Evolutionary conservation across 768 basidiomycete species (phyloP), one percentile per base, ranked within the genome.

Genomic region (Kockovaella imperatae): DNA sequence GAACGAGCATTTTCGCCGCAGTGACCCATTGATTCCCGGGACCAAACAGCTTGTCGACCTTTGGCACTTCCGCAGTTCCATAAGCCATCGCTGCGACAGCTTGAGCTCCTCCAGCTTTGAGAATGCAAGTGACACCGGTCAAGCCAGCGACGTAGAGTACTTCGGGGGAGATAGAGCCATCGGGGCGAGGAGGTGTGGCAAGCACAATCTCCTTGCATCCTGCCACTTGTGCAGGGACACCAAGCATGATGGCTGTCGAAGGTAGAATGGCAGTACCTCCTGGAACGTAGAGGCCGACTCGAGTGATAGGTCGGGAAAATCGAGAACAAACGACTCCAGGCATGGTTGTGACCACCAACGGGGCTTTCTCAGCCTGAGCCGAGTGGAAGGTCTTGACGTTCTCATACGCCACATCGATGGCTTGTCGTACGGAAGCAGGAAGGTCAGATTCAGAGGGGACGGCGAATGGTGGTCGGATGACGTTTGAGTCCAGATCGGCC

Each of bases 21-120:
- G 93, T 99, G 20, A 99, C 95, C 89, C 91, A 99, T 70, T 97
- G 95, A 69, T 99, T 99, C 21, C 95, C 95, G 5, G 95, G 95
- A 7, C 95, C 95, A 65, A 97, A 93, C 60, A 99, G 90, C 75
- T 99, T 99, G 77, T 99, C 95, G 21, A 96, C 93, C 73, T 99
- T 97, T 14, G 90, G 88, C 5, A 91, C 88, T 3, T 84, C 84
- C 68, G 86, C 77, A 5, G 95, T 99, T 17, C 95, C 95, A 68
- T 96, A 97, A 1, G 95, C 95, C 75, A 99, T 77, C 0, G 95
- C 91, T 21, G 90, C 87, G 15, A 97, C 78, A 10, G 95, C 95
- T 67, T 99, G 95, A 15, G 87, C 93, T 11, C 95, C 95, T 32
- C 95, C 95, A 15, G 93, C 95, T 69, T 86, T 87, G 52, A 99